phyloP scores from a whole-genome alignment of 768 basidiomycete species.

The Leccinellum luteum region DNA sequence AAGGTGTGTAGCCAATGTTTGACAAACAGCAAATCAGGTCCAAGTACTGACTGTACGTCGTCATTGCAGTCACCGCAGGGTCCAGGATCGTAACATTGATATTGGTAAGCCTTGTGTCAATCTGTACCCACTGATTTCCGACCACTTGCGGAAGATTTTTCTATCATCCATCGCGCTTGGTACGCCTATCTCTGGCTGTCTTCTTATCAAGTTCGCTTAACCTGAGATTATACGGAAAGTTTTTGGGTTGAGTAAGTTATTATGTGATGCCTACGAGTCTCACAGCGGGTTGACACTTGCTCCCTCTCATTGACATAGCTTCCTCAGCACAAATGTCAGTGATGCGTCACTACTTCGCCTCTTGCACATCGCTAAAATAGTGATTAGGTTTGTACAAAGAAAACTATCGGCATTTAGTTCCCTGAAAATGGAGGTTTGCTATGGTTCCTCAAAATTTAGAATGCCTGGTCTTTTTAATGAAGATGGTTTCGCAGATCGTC shows the following conservation, averaged over 20 bases:
- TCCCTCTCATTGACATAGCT: slow-evolving; percentile 6
- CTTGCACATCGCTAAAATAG: slow-evolving; percentile 7
- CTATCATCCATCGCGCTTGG: slow-evolving; percentile 22
- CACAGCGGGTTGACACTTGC: background rate
- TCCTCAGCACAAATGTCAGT: slow-evolving; percentile 28
- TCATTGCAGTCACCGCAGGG: slow-evolving; percentile 18
- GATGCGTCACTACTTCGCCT: background rate
- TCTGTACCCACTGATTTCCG: background rate
- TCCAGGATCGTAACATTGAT: slow-evolving; percentile 11
- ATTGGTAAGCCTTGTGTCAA: slow-evolving; percentile 15
- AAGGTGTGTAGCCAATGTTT: slow-evolving; percentile 12
- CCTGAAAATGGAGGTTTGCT: slow-evolving; percentile 20
- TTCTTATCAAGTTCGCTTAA: slow-evolving; percentile 11
- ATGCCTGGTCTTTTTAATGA: background rate
- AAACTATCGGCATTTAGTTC: slow-evolving; percentile 21
- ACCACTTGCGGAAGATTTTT: slow-evolving; percentile 12
- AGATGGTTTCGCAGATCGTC: slow-evolving; percentile 5
- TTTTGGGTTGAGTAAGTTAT: slow-evolving; percentile 28
- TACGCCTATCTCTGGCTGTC: slow-evolving; percentile 6
- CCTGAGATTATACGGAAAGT: slow-evolving; percentile 11
- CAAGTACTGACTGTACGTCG: background rate
- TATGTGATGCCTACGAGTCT: background rate
- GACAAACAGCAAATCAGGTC: background rate
- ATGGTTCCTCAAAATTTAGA: background rate
- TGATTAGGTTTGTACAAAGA: slow-evolving; percentile 18